Conservation (phyloP, 1,284 basidiomycete species). For the Rhodotorula sp. region DNA sequence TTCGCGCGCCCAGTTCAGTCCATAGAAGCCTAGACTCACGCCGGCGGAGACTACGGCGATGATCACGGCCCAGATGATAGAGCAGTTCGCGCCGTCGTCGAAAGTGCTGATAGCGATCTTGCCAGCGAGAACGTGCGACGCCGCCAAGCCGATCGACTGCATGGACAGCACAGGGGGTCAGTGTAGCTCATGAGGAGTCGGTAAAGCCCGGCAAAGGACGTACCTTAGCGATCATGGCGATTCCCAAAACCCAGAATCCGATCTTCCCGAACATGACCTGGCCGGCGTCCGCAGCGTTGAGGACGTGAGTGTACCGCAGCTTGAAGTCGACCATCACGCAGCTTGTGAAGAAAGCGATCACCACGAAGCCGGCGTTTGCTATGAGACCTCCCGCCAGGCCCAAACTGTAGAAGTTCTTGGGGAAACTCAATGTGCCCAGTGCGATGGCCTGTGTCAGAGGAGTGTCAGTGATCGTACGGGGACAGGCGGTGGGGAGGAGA, state of each 20-base stretch:
- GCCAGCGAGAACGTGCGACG: slow-evolving; percentile 16
- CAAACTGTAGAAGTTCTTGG: slow-evolving; percentile 6
- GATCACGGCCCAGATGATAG: slow-evolving; percentile 9
- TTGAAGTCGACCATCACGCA: slow-evolving; percentile 15
- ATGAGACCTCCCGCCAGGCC: slow-evolving; percentile 12
- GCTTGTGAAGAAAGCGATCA: not conserved
- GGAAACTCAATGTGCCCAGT: slow-evolving; percentile 17
- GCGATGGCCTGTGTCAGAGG: slow-evolving; percentile 7
- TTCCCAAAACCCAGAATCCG: not conserved
- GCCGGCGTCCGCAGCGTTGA: slow-evolving; percentile 16
- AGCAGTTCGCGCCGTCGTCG: not conserved
- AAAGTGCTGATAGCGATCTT: slow-evolving; percentile 17
- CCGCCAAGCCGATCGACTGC: slow-evolving; percentile 9
- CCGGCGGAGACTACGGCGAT: not conserved
- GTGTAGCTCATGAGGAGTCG: too few species aligned
- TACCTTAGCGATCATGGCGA: slow-evolving; percentile 6
- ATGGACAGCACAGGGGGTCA: too few species aligned
- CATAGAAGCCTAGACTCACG: too few species aligned
- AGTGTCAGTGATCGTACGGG: too few species aligned
- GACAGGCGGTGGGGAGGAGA: too few species aligned
- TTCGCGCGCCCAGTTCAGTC: not conserved
- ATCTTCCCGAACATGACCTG: slow-evolving; percentile 14
- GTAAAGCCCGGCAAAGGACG: too few species aligned
- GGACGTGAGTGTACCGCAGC: slow-evolving; percentile 11
- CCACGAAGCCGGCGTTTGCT: slow-evolving; percentile 11